phyloP scores from a whole-genome alignment of 208 protist genomes.

The Strigomonas galati region DNA sequence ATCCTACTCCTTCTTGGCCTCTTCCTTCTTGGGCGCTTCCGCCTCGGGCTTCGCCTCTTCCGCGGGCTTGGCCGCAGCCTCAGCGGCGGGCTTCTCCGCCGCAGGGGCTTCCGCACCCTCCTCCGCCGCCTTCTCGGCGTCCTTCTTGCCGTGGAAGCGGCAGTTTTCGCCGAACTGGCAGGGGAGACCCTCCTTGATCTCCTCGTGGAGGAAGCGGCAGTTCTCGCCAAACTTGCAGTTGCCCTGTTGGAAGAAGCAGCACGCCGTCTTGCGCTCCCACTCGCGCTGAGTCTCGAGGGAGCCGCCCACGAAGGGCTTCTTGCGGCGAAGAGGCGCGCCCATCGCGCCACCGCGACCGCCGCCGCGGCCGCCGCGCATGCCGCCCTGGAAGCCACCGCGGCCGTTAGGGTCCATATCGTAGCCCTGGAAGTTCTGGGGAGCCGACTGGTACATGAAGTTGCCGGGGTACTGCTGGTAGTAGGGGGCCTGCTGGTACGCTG shows the following conservation, averaged over 20 bases:
- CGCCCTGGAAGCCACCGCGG: constrained; percentile 28
- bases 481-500: neutral
- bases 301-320: constrained; percentile 80
- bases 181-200: constrained; percentile 28
- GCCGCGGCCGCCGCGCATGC: constrained; percentile 46
- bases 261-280: constrained; percentile 70
- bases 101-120: neutral
- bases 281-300: constrained; percentile 73
- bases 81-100: constrained; percentile 8
- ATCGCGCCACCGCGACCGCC: constrained; percentile 25
- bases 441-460: constrained; percentile 7
- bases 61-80: constrained; percentile 2
- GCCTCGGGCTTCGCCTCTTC: neutral
- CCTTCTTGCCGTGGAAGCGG: constrained; percentile 38
- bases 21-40: neutral
- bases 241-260: constrained; percentile 82
- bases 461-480: neutral
- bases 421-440: constrained; percentile 2
- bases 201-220: constrained; percentile 80
- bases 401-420: constrained; percentile 20
- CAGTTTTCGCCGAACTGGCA: constrained; percentile 77
- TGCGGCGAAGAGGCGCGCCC: constrained; percentile 19
- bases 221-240: constrained; percentile 75
- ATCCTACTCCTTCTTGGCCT: constrained; percentile 2
- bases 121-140: constrained; percentile 9